Evolutionary conservation across 1,139 yeast genomes (phyloP).

Genomic region (Zhuliangozyma blackwelliae): DNA sequence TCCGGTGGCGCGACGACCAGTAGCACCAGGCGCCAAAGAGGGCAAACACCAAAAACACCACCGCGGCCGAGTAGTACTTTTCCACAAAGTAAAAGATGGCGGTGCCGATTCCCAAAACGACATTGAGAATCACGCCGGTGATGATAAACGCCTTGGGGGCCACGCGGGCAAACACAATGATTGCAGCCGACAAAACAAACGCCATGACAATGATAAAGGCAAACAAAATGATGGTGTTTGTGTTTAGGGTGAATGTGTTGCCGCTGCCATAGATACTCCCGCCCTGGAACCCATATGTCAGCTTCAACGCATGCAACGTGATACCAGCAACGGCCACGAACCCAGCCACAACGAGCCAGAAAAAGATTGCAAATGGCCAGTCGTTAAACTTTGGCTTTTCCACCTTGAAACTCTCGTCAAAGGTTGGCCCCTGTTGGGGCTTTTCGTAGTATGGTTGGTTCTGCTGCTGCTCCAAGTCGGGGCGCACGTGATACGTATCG

Average conservation of each 20-base stretch:
- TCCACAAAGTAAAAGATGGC: slow-evolving; percentile 64
- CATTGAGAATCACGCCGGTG: slow-evolving; percentile 63
- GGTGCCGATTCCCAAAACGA: slow-evolving; percentile 69
- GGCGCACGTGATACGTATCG: slow-evolving; percentile 11
- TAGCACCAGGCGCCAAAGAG: slow-evolving; percentile 65
- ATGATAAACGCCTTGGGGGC: slow-evolving; percentile 68
- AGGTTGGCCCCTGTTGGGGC: slow-evolving; percentile 35
- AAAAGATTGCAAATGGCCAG: slow-evolving; percentile 64
- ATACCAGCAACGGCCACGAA: slow-evolving; percentile 70
- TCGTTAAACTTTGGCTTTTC: slow-evolving; percentile 69
- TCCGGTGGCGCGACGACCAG: slow-evolving; percentile 68
- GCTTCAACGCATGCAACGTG: slow-evolving; percentile 59
- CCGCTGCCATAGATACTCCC: slow-evolving; percentile 56
- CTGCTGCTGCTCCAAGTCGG: slow-evolving; percentile 27
- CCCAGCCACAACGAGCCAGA: slow-evolving; percentile 59
- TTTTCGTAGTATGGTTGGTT: slow-evolving; percentile 21
- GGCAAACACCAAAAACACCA: slow-evolving; percentile 66
- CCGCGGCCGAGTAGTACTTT: slow-evolving; percentile 72
- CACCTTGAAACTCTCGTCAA: slow-evolving; percentile 64
- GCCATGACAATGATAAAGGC: slow-evolving; percentile 63
- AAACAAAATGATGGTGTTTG: slow-evolving; percentile 70
- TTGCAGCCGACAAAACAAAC: slow-evolving; percentile 52
- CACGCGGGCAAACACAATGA: slow-evolving; percentile 57
- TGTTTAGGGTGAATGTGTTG: slow-evolving; percentile 58
- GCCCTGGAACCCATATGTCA: slow-evolving; percentile 56